Conservation (phyloP, 1,139 yeast genomes). For the Candida tetrigidarum region DNA sequence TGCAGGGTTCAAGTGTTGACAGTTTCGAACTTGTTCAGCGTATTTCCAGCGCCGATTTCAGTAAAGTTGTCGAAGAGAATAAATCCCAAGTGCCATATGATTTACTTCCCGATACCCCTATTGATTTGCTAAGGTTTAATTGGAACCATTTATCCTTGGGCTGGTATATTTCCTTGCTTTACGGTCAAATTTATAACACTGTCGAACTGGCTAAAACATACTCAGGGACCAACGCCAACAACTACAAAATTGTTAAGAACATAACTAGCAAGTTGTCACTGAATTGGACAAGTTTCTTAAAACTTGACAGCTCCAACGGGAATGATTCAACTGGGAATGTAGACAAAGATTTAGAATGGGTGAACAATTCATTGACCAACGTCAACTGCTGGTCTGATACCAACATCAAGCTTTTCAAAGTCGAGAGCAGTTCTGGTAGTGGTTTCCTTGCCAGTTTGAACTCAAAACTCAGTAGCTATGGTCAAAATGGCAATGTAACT, state of each 20-base stretch:
- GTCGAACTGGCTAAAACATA: conserved; percentile 28
- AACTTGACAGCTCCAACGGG: conserved; percentile 14
- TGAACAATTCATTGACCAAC: conserved; percentile 30
- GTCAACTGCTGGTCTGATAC: conserved; percentile 69
- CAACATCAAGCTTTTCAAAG: conserved; percentile 59
- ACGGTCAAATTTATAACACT: conserved; percentile 64
- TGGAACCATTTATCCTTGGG: conserved; percentile 73
- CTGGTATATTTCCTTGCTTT: conserved; percentile 75
- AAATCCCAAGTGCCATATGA: conserved; percentile 34
- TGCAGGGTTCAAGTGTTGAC: conserved; percentile 28
- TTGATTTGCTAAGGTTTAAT: conserved; percentile 55
- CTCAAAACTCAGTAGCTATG: conserved; percentile 11
- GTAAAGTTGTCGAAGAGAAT: conserved; percentile 22
- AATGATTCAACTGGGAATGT: conserved; percentile 14
- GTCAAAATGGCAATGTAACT: conserved; percentile 1
- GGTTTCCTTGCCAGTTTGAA: conserved; percentile 40
- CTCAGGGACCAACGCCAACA: conserved; percentile 22
- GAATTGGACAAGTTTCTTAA: conserved; percentile 40
- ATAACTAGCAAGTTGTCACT: conserved; percentile 46
- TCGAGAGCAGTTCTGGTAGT: conserved; percentile 45
- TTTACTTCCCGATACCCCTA: conserved; percentile 38
- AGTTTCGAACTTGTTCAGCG: conserved; percentile 40
- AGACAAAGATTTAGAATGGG: conserved; percentile 20
- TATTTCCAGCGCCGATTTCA: conserved; percentile 41
- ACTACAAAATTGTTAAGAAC: conserved; percentile 33